Base-by-base conservation (phyloP, 257 asterid species). In the Osmanthus fragrans region DNA sequence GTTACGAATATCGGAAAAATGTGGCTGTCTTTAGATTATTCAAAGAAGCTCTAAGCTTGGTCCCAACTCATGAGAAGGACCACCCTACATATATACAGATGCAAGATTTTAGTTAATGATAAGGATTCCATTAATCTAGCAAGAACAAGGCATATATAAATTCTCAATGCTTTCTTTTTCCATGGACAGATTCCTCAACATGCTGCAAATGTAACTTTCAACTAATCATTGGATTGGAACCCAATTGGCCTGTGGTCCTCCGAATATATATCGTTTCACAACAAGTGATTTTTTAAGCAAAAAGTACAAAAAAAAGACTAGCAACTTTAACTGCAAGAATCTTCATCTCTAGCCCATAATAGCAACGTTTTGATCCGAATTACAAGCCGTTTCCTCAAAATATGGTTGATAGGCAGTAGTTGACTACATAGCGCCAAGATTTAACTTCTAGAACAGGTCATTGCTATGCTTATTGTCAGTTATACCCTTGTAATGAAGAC, bases 161-260 rank as follows among this genome's bases (percentile, higher is more conserved):
- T 63, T 63, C 69, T 25, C 34, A 23, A 16, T 10, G 69, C 69
- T 27, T 25, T 19, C 12, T 63, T 63, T 27, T 63, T 25, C 33
- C 34, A 12, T 23, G 69, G 25, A 63, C 36, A 63, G 16, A 25
- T 63, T 63, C 69, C 34, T 63, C 68, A 25, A 63, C 33, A 63
- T 23, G 34, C 68, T 7, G 18, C 63, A 16, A 19, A 65, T 10
- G 82, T 73, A 63, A 21, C 78, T 65, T 73, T 73, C 74, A 79
- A 21, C 58, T 72, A 79, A 79, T 79, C 78, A 79, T 79, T 79
- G 67, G 49, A 25, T 36, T n/a, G 16, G 54, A 70, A 25, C 54
- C 51, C 16, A 56, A 37, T 7, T 70, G 37, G 16, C 23, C 42
- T 40, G 0, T 54, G 23, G 34, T 36, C 33, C 69, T 63, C 18